phyloP scores from a whole-genome alignment of 176 grass and related monocot species.

The Pharus latifolius region DNA sequence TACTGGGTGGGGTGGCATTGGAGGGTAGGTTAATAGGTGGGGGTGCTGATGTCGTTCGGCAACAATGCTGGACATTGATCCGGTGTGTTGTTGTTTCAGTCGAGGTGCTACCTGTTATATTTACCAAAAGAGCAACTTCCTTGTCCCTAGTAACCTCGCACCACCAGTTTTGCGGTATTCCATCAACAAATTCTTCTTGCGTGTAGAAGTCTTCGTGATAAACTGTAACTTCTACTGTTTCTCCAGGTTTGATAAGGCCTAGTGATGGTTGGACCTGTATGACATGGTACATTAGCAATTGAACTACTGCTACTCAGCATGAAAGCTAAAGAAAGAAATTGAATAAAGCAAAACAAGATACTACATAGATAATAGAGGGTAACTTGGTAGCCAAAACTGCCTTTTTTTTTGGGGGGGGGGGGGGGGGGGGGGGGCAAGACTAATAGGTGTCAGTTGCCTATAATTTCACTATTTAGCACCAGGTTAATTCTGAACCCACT shows the following conservation, averaged over 20 bases:
- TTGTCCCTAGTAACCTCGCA: conserved; percentile 63
- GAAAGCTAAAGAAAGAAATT: neutral
- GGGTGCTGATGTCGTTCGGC: neutral
- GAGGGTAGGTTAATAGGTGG: neutral
- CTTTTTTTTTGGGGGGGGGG: too few species aligned
- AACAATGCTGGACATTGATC: conserved; percentile 60
- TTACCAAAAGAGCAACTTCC: conserved; percentile 50
- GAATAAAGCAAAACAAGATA: neutral
- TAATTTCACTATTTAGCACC: too few species aligned
- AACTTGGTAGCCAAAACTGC: too few species aligned
- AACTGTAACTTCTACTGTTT: conserved; percentile 59
- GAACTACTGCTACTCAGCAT: neutral
- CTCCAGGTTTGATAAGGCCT: conserved; percentile 62
- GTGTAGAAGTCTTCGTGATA: conserved; percentile 60
- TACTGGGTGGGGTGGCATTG: neutral
- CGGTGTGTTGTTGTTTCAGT: conserved; percentile 48
- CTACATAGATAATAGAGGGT: too few species aligned
- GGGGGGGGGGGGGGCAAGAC: too few species aligned
- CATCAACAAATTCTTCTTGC: conserved; percentile 51
- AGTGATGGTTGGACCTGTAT: conserved; percentile 59
- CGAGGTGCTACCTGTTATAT: conserved; percentile 48
- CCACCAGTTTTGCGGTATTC: conserved; percentile 47
- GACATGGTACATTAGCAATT: neutral
- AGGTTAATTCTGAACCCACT: too few species aligned
- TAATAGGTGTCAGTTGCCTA: too few species aligned